Evolutionary conservation across 306 rosid genomes (phyloP).

Genomic region (Rubus parviflorus): DNA sequence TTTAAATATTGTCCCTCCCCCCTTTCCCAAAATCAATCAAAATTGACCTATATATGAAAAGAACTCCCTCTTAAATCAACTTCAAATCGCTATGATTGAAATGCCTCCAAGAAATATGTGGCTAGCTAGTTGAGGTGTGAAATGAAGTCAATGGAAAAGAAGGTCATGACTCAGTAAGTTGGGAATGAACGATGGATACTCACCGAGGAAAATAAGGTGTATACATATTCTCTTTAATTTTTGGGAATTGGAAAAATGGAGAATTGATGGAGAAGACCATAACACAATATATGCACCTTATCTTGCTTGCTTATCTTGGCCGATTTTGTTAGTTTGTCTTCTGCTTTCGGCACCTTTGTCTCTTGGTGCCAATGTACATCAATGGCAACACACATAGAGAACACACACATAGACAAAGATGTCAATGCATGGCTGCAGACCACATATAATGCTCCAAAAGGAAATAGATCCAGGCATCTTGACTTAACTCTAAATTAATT

Average conservation of each 20-base stretch:
- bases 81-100: not conserved
- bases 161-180: not conserved
- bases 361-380: slow-evolving; percentile 31
- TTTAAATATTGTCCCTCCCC: no score
- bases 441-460: slow-evolving; percentile 13
- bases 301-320: slow-evolving; percentile 37
- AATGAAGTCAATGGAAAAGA: slow-evolving; percentile 23
- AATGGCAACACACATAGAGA: slow-evolving; percentile 9
- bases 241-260: slow-evolving; percentile 34
- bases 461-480: not conserved
- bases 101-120: not conserved
- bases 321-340: slow-evolving; percentile 32
- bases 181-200: slow-evolving; percentile 4
- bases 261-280: slow-evolving; percentile 1
- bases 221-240: not conserved
- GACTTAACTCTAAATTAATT: not conserved
- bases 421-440: not conserved
- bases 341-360: slow-evolving; percentile 60
- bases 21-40: not conserved
- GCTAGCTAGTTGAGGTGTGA: slow-evolving; percentile 20
- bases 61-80: not conserved
- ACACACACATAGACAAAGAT: not conserved
- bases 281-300: slow-evolving; percentile 16
- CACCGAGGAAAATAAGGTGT: slow-evolving; percentile 2
- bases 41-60: not conserved